Conservation (phyloP, 148 eudicot species). For the Pharnaceum exiguum region DNA sequence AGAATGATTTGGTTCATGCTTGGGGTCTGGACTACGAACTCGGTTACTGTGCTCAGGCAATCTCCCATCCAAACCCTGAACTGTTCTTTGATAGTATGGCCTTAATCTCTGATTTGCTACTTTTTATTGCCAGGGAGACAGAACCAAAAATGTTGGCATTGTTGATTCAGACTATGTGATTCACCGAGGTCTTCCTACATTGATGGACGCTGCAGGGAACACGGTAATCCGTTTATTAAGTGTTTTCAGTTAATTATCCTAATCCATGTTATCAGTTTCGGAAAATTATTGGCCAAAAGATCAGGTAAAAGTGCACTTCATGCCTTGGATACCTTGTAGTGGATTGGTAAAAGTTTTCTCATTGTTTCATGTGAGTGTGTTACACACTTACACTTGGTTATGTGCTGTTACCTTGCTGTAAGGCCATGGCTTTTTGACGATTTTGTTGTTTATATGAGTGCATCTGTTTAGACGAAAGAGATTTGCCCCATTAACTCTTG, state of each 20-base stretch:
- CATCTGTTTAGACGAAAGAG: no score
- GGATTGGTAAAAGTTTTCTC: no score
- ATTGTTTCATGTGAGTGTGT: no score
- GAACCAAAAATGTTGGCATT: slow-evolving; percentile 49
- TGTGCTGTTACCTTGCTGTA: no score
- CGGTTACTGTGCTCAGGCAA: slow-evolving; percentile 69
- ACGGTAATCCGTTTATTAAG: slow-evolving; percentile 26
- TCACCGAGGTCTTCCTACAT: slow-evolving; percentile 58
- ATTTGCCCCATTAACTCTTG: no score
- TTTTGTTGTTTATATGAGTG: no score
- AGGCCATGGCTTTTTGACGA: no score
- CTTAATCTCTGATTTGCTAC: not conserved
- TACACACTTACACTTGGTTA: no score
- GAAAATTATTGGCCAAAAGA: not conserved
- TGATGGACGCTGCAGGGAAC: slow-evolving; percentile 36
- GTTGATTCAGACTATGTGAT: slow-evolving; percentile 60
- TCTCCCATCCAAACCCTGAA: not conserved
- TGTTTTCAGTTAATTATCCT: not conserved
- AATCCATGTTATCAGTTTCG: not conserved
- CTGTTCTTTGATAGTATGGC: not conserved
- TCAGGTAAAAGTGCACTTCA: no score
- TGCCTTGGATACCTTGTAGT: no score
- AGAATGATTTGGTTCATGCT: slow-evolving; percentile 66
- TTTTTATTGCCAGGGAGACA: slow-evolving; percentile 35
- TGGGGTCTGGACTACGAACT: slow-evolving; percentile 70